Conservation (phyloP, 352 stramenopile species). For the Phytophthora hybrid region DNA sequence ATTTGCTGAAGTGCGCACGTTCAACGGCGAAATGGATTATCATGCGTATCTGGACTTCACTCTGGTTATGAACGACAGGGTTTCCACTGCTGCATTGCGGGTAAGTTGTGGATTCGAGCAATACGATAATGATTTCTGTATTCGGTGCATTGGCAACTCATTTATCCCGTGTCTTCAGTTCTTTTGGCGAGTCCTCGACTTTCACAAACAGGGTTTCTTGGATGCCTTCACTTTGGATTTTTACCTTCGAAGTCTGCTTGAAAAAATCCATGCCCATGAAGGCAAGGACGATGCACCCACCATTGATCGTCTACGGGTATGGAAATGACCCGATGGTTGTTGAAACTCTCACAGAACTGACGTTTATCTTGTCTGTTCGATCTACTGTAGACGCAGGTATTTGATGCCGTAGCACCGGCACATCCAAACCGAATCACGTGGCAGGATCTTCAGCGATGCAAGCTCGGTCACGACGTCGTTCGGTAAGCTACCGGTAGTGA, state of each 20-base stretch:
- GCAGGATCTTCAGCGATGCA: constrained; percentile 63
- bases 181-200: constrained; percentile 73
- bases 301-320: constrained; percentile 49
- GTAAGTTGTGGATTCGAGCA: constrained; percentile 33
- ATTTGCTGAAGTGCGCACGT: constrained; percentile 60
- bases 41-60: constrained; percentile 72
- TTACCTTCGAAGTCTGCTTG: constrained; percentile 63
- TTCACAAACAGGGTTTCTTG: constrained; percentile 72
- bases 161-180: constrained; percentile 45
- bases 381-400: constrained; percentile 60
- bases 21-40: constrained; percentile 70
- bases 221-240: constrained; percentile 70
- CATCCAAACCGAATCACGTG: constrained; percentile 60
- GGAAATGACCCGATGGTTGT: not conserved
- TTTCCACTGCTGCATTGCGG: constrained; percentile 47
- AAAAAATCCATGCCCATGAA: constrained; percentile 51
- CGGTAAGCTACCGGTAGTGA: constrained; percentile 32
- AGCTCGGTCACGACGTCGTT: constrained; percentile 59
- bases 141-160: not conserved
- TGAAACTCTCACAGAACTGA: constrained; percentile 3
- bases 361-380: not conserved
- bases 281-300: constrained; percentile 34
- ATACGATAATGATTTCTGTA: not conserved
- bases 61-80: constrained; percentile 54
- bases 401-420: constrained; percentile 60